These are phyloP conservation scores for Exophiala viscosa DNA, from an alignment of 2,329 filamentous ascomycete species.

Conservation along the genomic window DNA sequence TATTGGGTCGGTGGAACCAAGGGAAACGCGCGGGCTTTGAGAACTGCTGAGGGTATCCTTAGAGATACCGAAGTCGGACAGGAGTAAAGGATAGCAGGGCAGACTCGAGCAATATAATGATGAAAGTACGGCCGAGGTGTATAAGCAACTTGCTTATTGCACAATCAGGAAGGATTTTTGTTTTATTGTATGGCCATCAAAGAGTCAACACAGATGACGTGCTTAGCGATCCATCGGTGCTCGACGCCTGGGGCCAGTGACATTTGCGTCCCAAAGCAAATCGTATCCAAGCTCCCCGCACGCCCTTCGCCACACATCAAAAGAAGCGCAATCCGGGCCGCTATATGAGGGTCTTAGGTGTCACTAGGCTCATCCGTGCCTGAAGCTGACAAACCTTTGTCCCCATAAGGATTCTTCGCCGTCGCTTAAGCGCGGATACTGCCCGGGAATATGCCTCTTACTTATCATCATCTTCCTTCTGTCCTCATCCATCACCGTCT, in stretches of 20 bases:
- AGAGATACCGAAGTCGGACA: not conserved
- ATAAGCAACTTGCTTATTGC: not conserved
- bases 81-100: not conserved
- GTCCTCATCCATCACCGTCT: not conserved
- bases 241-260: not conserved
- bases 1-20: not conserved
- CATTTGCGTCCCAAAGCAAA: not conserved
- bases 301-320: not conserved
- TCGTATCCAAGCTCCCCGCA: too few species aligned
- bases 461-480: not conserved
- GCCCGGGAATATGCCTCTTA: not conserved
- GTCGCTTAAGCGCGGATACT: not conserved
- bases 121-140: too few species aligned
- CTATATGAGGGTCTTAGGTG: not conserved
- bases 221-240: not conserved
- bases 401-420: not conserved
- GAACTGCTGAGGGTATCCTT: not conserved
- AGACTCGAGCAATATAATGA: too few species aligned
- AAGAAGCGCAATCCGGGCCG: not conserved
- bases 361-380: not conserved
- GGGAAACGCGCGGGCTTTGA: not conserved
- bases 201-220: not conserved
- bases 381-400: not conserved
- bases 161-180: not conserved
- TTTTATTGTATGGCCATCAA: not conserved